Evolutionary conservation across 441 rosid species (phyloP).

Genomic region (Metrosideros polymorpha): DNA sequence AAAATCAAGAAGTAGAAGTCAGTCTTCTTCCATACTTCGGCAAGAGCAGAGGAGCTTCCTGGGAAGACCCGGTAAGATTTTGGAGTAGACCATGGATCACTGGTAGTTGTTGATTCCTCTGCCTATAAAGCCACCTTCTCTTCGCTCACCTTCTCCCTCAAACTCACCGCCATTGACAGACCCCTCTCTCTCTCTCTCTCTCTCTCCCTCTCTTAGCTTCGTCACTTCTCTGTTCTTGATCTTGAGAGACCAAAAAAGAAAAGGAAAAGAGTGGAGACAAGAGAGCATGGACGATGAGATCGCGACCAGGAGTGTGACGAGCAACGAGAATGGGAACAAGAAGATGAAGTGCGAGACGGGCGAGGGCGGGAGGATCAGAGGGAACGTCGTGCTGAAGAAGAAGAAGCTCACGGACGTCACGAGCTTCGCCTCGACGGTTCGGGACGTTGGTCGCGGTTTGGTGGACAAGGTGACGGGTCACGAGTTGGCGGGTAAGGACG

Average conservation of each 20-base stretch:
- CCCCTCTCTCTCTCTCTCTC: not conserved
- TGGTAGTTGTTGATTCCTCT: not conserved
- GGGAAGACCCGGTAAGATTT: not conserved
- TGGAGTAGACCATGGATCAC: not conserved
- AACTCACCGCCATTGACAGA: not conserved
- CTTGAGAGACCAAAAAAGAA: not conserved
- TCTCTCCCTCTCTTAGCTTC: not conserved
- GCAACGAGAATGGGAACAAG: conserved; percentile 6
- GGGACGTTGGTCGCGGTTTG: not conserved
- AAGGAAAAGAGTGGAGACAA: not conserved
- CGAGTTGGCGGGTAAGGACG: not conserved
- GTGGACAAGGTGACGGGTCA: not conserved
- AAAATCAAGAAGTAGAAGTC: not conserved
- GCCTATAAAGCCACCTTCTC: not conserved
- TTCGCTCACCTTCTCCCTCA: not conserved
- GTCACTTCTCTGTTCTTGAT: not conserved
- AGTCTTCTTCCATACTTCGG: not conserved
- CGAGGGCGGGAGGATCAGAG: not conserved
- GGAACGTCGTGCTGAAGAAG: not conserved
- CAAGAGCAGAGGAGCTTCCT: not conserved
- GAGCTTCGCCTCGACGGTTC: not conserved
- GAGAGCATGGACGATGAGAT: not conserved
- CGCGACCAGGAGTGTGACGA: not conserved
- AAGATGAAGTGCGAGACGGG: conserved; percentile 7
- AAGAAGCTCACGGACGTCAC: not conserved